Base-by-base conservation (phyloP, 2,329 filamentous ascomycete genomes). In the Alternaria brassicicola region DNA sequence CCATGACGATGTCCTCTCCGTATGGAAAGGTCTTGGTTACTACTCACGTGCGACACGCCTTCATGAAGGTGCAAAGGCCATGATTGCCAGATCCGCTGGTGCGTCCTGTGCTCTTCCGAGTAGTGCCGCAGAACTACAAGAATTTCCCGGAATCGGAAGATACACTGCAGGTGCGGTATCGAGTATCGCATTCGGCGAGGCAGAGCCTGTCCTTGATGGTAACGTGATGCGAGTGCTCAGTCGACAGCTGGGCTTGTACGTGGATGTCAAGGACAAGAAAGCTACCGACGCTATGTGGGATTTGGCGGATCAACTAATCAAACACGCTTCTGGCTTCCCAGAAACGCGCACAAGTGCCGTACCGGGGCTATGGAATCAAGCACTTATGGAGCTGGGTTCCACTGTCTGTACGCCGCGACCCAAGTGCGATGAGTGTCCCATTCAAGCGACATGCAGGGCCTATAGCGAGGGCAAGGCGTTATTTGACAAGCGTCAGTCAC, bases 81-180 rank as follows among this genome's bases (percentile, higher is more conserved):
- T 87, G 13, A 81, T 83, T 1, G 65, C 59, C 8, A 63, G 64
- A 43, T 59, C 61, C 12, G 45, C 57, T 19, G 55, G 82, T 75
- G 62, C 72, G 0, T 62, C 71, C 0, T 85, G 85, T 0, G 66
- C 86, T 5, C 70, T 89, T 47, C 86, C 86, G 1, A 73, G 77
- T 2, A 71, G 72, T 0, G 80, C 81, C 0, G 75, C 73, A 4
- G 80, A 80, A 15, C 78, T 84, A 53, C 77, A 78, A 5, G 79
- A 81, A 49, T 80, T 89, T 1, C 84, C 86, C 0, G 86, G 86
- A 2, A 85, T 89, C 2, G 86, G 86, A 0, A 78, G 83, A 41
- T 89, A 89, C 61, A 89, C 86, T 1, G 86, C 86, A 0, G 86
- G 86, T 2, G 86, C 86, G 4, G 83, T 89, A 5, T 82, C 85